Base-by-base conservation (phyloP, 2,329 filamentous ascomycete genomes). In the Colletotrichum endophyticum region DNA sequence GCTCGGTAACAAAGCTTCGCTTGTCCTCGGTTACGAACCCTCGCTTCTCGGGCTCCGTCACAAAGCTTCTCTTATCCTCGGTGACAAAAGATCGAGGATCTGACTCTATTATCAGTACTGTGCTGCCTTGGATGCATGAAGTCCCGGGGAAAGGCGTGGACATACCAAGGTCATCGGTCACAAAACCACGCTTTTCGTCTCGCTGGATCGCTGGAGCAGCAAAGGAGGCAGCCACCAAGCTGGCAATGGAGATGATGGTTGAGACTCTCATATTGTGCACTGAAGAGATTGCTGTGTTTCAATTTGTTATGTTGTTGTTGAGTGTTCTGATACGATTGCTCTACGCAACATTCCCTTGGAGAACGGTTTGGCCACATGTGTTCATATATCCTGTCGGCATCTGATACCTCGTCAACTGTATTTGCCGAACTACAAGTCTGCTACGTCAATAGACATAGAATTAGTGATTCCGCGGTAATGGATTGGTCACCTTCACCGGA, bases 331-430 rank as follows among this genome's bases (percentile, higher is more conserved):
- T 49, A n/a, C 5, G 9, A 11, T 12, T n/a, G 39, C 5, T 0
- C 9, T n/a, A 12, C 32, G 7, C 7, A 2, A 16, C 0, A 5
- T 4, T 0, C 36, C 7, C 4, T 5, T 19, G 5, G 3, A 11
- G 5, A 49, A 22, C 12, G 39, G 19, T 49, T 49, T n/a, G 44
- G 4, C 44, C 11, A 49, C 44, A 22, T 22, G 44, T 13, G n/a
- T 53, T 53, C n/a, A 53, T 53, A 53, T 53, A 53, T 53, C 3
- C 11, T 53, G 44, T 53, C 44, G n/a, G 44, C n/a, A 53, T 53
- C 44, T 53, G n/a, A 13, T 53, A 22, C 44, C 44, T 9, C n/a
- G 11, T 7, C 6, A 13, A 22, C n/a, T 7, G 1, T 53, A 19
- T 53, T 53, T 53, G 6, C 44, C 44, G 44, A 53, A 13, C n/a